phyloP scores from a whole-genome alignment of 78 protist genomes.

The slime mould (Dictyostelium discoideum) region DNA sequence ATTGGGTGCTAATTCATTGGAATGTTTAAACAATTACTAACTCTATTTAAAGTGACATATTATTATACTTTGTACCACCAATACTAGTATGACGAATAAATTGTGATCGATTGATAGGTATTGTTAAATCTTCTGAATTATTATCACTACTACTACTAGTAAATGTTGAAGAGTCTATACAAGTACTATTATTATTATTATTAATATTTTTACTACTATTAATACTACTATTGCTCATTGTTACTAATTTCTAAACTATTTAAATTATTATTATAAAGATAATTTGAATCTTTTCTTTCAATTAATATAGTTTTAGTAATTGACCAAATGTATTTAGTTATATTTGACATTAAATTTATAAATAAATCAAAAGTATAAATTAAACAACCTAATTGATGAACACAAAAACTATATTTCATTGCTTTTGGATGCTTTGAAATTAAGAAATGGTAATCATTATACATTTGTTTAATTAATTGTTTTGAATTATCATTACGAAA shows the following conservation, averaged over 20 bases:
- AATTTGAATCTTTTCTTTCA: neutral
- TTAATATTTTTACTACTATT: neutral
- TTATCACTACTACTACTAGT: neutral
- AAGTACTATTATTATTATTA: neutral
- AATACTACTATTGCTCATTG: neutral
- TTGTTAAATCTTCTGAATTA: neutral
- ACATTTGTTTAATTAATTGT: neutral
- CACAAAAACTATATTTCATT: neutral
- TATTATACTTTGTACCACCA: neutral
- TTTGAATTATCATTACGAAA: neutral
- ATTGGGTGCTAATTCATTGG: neutral
- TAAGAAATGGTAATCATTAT: neutral
- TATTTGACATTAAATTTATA: neutral
- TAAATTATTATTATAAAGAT: neutral
- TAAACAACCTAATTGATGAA: conserved; percentile 22
- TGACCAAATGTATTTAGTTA: conserved; percentile 1
- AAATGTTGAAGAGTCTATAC: neutral
- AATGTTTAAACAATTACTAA: neutral
- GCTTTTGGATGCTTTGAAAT: neutral
- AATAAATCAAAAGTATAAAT: conserved; percentile 20
- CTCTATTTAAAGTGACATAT: neutral
- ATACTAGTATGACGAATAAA: neutral
- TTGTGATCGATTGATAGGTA: neutral
- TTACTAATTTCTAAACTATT: neutral
- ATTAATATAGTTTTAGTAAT: neutral